Conservation (phyloP, 176 grass and related monocot genomes). For the Juncus effusus region DNA sequence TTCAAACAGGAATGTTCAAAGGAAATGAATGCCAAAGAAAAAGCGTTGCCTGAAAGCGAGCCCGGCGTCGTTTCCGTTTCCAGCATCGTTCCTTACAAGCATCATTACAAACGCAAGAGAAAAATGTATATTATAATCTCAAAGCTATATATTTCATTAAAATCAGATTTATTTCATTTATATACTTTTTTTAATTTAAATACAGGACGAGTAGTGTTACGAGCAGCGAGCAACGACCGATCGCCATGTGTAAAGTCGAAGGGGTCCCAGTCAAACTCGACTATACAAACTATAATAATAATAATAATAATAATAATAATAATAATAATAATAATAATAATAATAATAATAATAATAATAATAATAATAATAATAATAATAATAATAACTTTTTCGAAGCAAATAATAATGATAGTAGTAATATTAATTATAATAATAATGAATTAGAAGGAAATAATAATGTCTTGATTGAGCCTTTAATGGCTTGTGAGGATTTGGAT, state of each 20-base stretch:
- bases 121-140: background rate
- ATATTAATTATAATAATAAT: too few relatives aligned
- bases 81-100: conserved; percentile 10
- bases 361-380: too few relatives aligned
- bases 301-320: background rate
- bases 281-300: background rate
- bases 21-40: conserved; percentile 4
- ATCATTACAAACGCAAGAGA: background rate
- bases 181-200: conserved; percentile 5
- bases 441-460: background rate
- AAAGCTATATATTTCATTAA: background rate
- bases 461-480: conserved; percentile 6
- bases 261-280: background rate
- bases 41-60: background rate
- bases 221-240: conserved; percentile 10
- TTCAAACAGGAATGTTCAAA: conserved; percentile 25
- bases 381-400: too few relatives aligned
- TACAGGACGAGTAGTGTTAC: conserved; percentile 11
- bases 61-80: background rate
- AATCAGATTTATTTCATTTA: background rate
- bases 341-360: too few relatives aligned
- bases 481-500: conserved; percentile 18
- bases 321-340: too few relatives aligned
- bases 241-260: background rate
- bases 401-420: too few relatives aligned